A percentile compares a stretch with the other conserved stretches of the same genome.
Conservation (phyloP, 805 yeast genomes). For the Candida berthetii region DNA sequence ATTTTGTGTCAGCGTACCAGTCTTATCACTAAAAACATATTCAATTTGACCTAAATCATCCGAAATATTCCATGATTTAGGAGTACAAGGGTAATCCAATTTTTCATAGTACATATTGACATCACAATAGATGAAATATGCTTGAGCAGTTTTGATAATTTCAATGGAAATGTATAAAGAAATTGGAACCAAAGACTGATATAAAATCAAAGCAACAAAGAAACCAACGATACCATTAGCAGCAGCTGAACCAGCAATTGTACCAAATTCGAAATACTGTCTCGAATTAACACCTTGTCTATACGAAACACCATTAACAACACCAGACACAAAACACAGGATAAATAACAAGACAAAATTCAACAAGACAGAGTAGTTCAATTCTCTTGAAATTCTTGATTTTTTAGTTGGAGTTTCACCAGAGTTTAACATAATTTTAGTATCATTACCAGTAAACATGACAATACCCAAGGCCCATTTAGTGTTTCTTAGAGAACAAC, state of each 20-base stretch:
- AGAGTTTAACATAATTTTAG: conserved; percentile 77
- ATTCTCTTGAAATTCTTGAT: conserved; percentile 67
- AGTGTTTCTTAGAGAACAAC: conserved; percentile 73
- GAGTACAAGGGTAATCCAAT: conserved; percentile 76
- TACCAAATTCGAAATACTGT: conserved; percentile 61
- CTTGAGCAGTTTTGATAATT: conserved; percentile 78
- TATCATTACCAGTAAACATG: conserved; percentile 69
- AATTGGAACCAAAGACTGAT: conserved; percentile 78
- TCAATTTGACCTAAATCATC: conserved; percentile 86
- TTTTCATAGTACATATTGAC: conserved; percentile 61
- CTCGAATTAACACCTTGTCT: conserved; percentile 41
- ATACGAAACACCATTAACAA: conserved; percentile 67
- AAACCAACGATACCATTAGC: conserved; percentile 66
- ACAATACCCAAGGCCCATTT: conserved; percentile 81
- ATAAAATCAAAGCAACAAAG: conserved; percentile 70
- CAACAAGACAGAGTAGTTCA: conserved; percentile 62
- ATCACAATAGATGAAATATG: conserved; percentile 74
- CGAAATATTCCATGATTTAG: conserved; percentile 80
- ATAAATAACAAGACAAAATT: conserved; percentile 61
- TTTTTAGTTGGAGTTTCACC: conserved; percentile 76
- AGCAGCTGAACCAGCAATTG: conserved; percentile 59
- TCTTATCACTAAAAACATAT: conserved; percentile 77
- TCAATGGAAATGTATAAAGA: conserved; percentile 78
- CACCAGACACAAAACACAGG: conserved; percentile 63
- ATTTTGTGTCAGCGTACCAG: conserved; percentile 81